Base-by-base conservation (phyloP, 805 yeast species). In the Barnettozyma sp. region DNA sequence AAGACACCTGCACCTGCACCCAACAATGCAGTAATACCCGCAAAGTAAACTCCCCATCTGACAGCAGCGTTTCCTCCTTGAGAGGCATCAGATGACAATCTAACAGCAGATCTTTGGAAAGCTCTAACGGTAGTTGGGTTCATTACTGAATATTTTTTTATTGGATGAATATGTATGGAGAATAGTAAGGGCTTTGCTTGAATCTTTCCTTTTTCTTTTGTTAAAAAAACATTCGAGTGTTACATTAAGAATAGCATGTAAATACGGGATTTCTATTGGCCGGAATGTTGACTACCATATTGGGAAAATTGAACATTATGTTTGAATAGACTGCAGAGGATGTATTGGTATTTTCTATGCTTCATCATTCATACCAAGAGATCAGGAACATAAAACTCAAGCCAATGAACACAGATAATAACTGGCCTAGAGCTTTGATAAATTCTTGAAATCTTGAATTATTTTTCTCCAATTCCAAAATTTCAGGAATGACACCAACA, bases 401-500 rank as follows among this genome's bases (percentile, higher is more conserved):
- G 2, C 88, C 88, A 14, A 70, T 55, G 14, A 65, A 46, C 37
- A 76, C 60, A 26, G 71, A 73, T 13, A 61, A 33, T 26, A 77
- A 44, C 52, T 81, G 86, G 4, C 55, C 50, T 4, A 64, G 4
- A 26, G 70, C 71, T 30, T 58, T 65, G 22, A 45, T 34, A 6
- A 64, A 26, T 42, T 69, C 78, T 22, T 59, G 53, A 7, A 40
- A 34, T 44, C 67, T 64, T 10, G 67, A 46, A 13, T 59, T 55
- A 6, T 55, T 56, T 5, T 44, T 41, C 14, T 56, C 59, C 3
- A 69, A 45, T 47, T 71, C 78, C 30, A 82, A 56, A 16, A 82
- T 55, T 49, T 81, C 86, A 2, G 92, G 90, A 25, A 82, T 72
- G n/a, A 82, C 81, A 30, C 83, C 81, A 16, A 79, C 78, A 0